A percentile compares a stretch with the other conserved stretches of the same genome.
These are phyloP conservation scores for Alternaria gaisen DNA, from an alignment of 2,329 filamentous ascomycete genomes.

Conservation along the genomic window DNA sequence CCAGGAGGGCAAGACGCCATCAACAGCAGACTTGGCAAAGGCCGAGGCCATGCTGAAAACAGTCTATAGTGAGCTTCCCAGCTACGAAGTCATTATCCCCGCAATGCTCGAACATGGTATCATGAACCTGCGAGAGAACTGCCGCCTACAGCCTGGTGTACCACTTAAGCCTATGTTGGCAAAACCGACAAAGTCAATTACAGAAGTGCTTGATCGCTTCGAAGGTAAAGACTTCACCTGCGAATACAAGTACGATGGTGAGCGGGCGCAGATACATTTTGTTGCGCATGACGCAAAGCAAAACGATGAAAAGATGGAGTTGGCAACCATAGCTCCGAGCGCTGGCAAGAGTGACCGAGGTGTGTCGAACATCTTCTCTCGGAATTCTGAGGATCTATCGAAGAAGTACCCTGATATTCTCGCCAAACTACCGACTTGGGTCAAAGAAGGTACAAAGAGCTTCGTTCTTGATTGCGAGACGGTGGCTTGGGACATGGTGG, in stretches of 20 bases:
- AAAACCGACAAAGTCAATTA: slow-evolving; percentile 97
- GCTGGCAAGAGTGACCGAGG: slow-evolving; percentile 75
- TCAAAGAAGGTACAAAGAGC: slow-evolving; percentile 87
- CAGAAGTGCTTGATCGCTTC: slow-evolving; percentile 95
- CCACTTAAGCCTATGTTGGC: slow-evolving; percentile 98
- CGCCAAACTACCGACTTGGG: slow-evolving; percentile 85
- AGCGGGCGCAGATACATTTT: slow-evolving; percentile 98
- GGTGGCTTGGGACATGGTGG: slow-evolving; percentile 92
- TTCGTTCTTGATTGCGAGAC: slow-evolving; percentile 99
- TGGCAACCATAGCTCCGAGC: slow-evolving; percentile 65
- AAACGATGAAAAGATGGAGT: slow-evolving; percentile 73
- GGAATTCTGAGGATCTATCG: slow-evolving; percentile 95
- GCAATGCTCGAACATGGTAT: slow-evolving; percentile 88
- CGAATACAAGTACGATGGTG: slow-evolving; percentile 99
- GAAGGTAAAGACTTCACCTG: slow-evolving; percentile 96
- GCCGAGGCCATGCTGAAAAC: slow-evolving; percentile 88
- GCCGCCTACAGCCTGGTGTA: slow-evolving; percentile 91
- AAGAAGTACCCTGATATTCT: slow-evolving; percentile 98
- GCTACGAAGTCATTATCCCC: slow-evolving; percentile 94
- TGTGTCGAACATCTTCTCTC: slow-evolving; percentile 91
- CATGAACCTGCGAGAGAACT: slow-evolving; percentile 79
- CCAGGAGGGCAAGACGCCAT: slow-evolving; percentile 74
- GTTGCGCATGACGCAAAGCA: slow-evolving; percentile 76
- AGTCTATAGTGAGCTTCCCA: slow-evolving; percentile 94
- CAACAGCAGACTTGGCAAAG: slow-evolving; percentile 78